phyloP scores from a whole-genome alignment of 495 filamentous ascomycete genomes.

The Xylaria curta region DNA sequence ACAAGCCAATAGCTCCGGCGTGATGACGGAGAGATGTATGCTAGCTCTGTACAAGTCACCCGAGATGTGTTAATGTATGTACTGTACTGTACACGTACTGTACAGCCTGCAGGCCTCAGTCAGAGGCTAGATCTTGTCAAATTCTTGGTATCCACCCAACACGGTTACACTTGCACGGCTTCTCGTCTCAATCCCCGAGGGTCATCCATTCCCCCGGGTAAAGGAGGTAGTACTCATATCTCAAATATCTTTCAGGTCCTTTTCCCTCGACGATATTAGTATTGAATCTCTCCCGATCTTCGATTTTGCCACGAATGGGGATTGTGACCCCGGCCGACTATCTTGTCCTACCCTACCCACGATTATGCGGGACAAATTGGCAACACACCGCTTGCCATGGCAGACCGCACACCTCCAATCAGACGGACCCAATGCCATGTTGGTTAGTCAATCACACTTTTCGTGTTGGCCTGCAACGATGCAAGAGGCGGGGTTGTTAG shows the following conservation, averaged over 20 bases:
- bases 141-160: background rate
- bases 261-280: background rate
- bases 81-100: background rate
- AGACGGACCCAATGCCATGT: background rate
- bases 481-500: background rate
- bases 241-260: background rate
- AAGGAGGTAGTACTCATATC: background rate
- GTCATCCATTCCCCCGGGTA: slow-evolving; percentile 10
- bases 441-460: background rate
- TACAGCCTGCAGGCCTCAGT: background rate
- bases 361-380: background rate
- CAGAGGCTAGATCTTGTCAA: background rate
- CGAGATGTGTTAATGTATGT: background rate
- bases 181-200: background rate
- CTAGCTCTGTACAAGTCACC: background rate
- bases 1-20: background rate
- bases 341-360: slow-evolving; percentile 8
- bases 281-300: background rate
- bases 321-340: background rate
- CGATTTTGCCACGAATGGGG: background rate
- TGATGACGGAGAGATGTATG: background rate
- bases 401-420: background rate
- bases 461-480: background rate
- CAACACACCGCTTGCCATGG: background rate
- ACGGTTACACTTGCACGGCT: background rate